Percentiles rank a stretch among this genome's conserved stretches.
Conservation (phyloP, 139 green algal species). For the Chlorella sp. region DNA sequence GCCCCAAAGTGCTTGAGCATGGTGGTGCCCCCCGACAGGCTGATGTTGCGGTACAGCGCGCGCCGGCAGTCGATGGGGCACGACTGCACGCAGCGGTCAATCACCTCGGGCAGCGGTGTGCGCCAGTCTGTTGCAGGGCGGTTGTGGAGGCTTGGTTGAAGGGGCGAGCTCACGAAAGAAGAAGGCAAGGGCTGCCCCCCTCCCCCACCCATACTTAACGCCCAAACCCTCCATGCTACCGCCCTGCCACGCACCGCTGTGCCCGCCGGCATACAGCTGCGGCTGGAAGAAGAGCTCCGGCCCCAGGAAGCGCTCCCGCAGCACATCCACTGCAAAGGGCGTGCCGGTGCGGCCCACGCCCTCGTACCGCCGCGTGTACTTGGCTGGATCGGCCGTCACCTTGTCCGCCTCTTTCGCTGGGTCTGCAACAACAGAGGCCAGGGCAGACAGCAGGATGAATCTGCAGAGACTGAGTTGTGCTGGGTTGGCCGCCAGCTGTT, state of each 20-base stretch:
- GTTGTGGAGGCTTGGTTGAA: too few relatives aligned
- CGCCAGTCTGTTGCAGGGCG: slow-evolving; percentile 49
- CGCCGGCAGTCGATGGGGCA: slow-evolving; percentile 87
- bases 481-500: too few relatives aligned
- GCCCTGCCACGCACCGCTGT: neutral
- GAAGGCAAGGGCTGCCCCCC: too few relatives aligned
- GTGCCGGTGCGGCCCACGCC: slow-evolving; percentile 43
- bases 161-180: too few relatives aligned
- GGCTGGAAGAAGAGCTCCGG: slow-evolving; percentile 84
- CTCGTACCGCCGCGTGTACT: slow-evolving; percentile 59
- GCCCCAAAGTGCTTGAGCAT: slow-evolving; percentile 83
- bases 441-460: too few relatives aligned
- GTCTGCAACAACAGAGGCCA: neutral
- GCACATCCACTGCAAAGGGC: slow-evolving; percentile 57
- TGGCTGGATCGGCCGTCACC: slow-evolving; percentile 64
- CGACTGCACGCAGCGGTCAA: slow-evolving; percentile 73
- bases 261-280: slow-evolving; percentile 54
- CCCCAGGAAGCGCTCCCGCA: slow-evolving; percentile 77
- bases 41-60: slow-evolving; percentile 77
- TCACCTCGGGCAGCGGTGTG: slow-evolving; percentile 70
- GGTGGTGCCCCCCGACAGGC: slow-evolving; percentile 75
- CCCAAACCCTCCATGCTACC: neutral
- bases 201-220: too few relatives aligned
- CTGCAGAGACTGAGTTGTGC: too few relatives aligned
- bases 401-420: slow-evolving; percentile 73